Conservation (phyloP, 495 filamentous ascomycete genomes). For the Neurospora intermedia region DNA sequence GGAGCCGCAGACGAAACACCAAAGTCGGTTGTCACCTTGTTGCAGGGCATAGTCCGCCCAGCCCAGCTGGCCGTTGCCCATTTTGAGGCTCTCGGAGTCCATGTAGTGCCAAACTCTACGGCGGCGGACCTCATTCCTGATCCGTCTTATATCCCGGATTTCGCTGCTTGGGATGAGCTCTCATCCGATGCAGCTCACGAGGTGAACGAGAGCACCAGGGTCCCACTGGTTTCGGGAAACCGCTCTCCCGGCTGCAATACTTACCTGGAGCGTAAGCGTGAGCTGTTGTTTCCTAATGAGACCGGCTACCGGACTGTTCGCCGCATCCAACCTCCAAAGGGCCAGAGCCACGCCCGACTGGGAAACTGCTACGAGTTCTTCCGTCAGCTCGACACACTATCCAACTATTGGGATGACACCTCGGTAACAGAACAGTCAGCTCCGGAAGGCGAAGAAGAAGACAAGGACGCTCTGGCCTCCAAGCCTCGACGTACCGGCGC, state of each 20-base stretch:
- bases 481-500: constrained; percentile 40
- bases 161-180: constrained; percentile 35
- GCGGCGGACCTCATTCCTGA: constrained; percentile 37
- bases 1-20: constrained; percentile 6
- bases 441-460: constrained; percentile 1
- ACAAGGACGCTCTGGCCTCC: constrained; percentile 9
- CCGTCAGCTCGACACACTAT: constrained; percentile 41
- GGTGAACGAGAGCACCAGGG: constrained; percentile 32
- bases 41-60: constrained; percentile 39
- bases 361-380: constrained; percentile 51
- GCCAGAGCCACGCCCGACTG: constrained; percentile 34
- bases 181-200: constrained; percentile 31
- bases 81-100: constrained; percentile 39
- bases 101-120: constrained; percentile 34
- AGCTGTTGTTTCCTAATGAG: constrained; percentile 39
- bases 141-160: constrained; percentile 34
- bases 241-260: constrained; percentile 38
- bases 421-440: constrained; percentile 21
- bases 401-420: constrained; percentile 43
- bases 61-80: constrained; percentile 33
- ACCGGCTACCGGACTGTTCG: constrained; percentile 42
- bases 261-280: constrained; percentile 40
- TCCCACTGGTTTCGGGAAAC: constrained; percentile 33
- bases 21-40: constrained; percentile 28
- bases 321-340: constrained; percentile 36